These are phyloP conservation scores for Euphorbia pulcherrima DNA, from an alignment of 345 rosid species.

Conservation along the genomic window DNA sequence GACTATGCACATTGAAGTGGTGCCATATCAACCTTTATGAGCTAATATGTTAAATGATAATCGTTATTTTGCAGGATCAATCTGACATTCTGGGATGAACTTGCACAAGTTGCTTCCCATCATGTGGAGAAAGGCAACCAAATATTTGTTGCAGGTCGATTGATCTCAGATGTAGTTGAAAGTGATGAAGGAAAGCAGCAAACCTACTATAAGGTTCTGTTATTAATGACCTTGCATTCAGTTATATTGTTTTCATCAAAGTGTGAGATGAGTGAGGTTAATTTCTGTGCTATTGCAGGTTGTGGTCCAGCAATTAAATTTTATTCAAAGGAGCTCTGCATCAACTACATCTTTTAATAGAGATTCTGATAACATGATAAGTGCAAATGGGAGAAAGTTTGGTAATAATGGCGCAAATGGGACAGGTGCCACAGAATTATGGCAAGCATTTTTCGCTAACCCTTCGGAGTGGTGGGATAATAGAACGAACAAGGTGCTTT, in stretches of 20 bases:
- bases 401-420: conserved; percentile 29
- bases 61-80: conserved; percentile 38
- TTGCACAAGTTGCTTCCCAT: conserved; percentile 48
- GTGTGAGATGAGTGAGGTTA: neutral
- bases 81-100: conserved; percentile 65
- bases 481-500: conserved; percentile 53
- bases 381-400: conserved; percentile 34
- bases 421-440: conserved; percentile 31
- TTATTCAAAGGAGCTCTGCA: conserved; percentile 37
- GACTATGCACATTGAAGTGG: too few species aligned
- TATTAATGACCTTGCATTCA: neutral
- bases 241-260: neutral
- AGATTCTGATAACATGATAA: conserved; percentile 25
- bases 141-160: conserved; percentile 56
- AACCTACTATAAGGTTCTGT: conserved; percentile 53
- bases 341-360: conserved; percentile 23
- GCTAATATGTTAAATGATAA: neutral
- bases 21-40: neutral
- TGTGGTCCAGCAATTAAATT: conserved; percentile 58
- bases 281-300: conserved; percentile 34
- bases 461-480: conserved; percentile 73
- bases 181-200: conserved; percentile 49
- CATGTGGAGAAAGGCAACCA: conserved; percentile 59
- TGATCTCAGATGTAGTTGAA: conserved; percentile 48
- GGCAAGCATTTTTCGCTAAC: conserved; percentile 65